These are phyloP conservation scores for Brettanomyces custersianus DNA, from an alignment of 805 yeast genomes.

Conservation along the genomic window DNA sequence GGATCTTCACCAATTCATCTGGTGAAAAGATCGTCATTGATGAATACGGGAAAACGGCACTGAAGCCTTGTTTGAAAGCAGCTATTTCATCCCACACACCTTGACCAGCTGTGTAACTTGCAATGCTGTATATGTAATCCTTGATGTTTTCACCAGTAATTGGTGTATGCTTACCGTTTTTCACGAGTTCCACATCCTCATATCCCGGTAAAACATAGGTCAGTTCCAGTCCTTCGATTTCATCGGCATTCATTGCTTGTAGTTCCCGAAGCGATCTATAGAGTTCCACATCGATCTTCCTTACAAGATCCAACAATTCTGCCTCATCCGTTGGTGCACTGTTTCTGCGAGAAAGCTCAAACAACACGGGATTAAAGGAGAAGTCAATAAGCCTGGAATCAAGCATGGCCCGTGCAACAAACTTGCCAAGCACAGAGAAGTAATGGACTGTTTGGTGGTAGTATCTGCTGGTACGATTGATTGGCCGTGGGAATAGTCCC, in stretches of 20 bases:
- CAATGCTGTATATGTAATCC: conserved; percentile 44
- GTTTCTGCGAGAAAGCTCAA: conserved; percentile 40
- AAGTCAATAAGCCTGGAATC: conserved; percentile 88
- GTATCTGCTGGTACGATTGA: conserved; percentile 20
- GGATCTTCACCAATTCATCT: conserved; percentile 57
- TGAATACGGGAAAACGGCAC: conserved; percentile 69
- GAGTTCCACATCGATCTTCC: conserved; percentile 46
- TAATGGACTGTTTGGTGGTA: conserved; percentile 37
- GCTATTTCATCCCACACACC: conserved; percentile 62
- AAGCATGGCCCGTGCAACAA: conserved; percentile 76
- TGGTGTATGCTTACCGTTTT: conserved; percentile 41
- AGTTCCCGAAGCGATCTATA: conserved; percentile 50
- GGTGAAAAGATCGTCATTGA: conserved; percentile 67
- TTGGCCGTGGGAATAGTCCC: conserved; percentile 74
- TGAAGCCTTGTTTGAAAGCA: conserved; percentile 72
- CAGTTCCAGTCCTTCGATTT: conserved; percentile 47
- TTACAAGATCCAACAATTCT: conserved; percentile 28
- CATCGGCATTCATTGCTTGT: conserved; percentile 12
- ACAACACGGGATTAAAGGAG: conserved; percentile 62
- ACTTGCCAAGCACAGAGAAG: conserved; percentile 67
- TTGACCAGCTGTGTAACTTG: conserved; percentile 47
- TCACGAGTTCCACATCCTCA: conserved; percentile 46
- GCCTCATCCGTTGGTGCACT: not conserved
- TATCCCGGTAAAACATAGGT: conserved; percentile 75
- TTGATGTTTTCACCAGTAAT: conserved; percentile 49